Base-by-base conservation (phyloP, 2,329 filamentous ascomycete species). In the Fusarium annulatum region DNA sequence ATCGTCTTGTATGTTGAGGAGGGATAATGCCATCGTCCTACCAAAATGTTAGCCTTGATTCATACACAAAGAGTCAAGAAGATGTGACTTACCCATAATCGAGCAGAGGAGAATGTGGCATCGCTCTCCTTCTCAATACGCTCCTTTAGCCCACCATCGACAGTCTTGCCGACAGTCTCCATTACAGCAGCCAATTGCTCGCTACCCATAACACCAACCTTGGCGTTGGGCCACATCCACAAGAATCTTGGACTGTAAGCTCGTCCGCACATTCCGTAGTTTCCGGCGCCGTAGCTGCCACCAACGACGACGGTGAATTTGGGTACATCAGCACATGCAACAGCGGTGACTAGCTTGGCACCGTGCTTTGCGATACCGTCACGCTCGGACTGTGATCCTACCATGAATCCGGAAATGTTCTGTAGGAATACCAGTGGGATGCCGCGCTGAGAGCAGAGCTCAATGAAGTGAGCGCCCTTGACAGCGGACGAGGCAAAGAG, bases 381-480 rank as follows among this genome's bases (percentile, higher is more conserved):
- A 61, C 93, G 92, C 84, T 99, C 96, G 1, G 96, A 95, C 78
- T 96, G 94, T 23, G 91, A 89, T 48, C 96, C 96, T 38, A 99
- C 96, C 96, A 99, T 99, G 88, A 99, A 99, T 48, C 96, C 96
- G 10, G 92, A 92, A 80, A 99, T 98, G 82, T 99, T 98, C 82
- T 99, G 96, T 26, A 99, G 86, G 84, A 98, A 98, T 57, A 98
- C 88, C 15, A 98, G 87, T 2, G 96, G 96, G 64, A 98, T 93
- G 61, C 94, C 91, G 64, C 96, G 92, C 83, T 98, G 95, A 36
- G 93, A 89, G 85, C 96, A 98, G 9, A 99, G 90, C 83, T 99
- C 94, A 78, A 98, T 94, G 82, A 99, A 99, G 84, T 99, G 96
- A 1, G 96, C 95, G 41, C 95, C 96, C 84, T 99, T 99, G 70